These are phyloP conservation scores for Populus trichocarpa DNA, from an alignment of 441 rosid species.

Conservation along the genomic window DNA sequence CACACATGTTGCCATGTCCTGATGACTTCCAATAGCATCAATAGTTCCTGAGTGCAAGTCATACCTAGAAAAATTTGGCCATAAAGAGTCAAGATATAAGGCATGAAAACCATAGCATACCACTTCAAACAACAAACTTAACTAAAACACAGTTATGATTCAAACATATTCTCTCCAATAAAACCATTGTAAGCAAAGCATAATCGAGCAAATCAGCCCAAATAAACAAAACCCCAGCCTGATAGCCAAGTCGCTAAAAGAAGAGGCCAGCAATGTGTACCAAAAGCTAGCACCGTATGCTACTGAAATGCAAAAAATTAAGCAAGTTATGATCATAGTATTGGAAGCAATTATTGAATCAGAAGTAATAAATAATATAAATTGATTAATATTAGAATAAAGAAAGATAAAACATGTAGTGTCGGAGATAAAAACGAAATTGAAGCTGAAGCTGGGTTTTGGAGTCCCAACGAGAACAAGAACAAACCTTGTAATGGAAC, in stretches of 20 bases:
- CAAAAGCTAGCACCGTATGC: neutral
- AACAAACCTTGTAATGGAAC: conserved; percentile 60
- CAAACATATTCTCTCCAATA: neutral
- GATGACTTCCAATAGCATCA: conserved; percentile 54
- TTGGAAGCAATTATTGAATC: neutral
- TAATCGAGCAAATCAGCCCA: neutral
- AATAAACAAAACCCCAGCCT: neutral
- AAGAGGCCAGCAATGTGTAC: neutral
- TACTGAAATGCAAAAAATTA: neutral
- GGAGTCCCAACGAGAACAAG: neutral
- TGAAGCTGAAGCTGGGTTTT: neutral
- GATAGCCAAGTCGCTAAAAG: neutral
- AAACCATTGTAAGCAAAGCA: neutral
- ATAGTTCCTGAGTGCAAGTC: conserved; percentile 50
- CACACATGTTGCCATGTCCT: conserved; percentile 59
- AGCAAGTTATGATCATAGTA: neutral
- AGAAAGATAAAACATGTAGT: neutral
- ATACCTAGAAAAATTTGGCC: conserved; percentile 38
- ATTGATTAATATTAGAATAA: neutral
- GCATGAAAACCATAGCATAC: neutral
- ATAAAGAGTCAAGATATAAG: conserved; percentile 1
- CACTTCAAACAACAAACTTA: neutral
- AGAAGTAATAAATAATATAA: neutral
- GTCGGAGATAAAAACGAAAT: no score
- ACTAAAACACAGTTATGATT: neutral